Percentiles rank a stretch among this genome's conserved stretches.
Conservation (phyloP, 169 alveolate genomes). For the Pseudocohnilembus persalinus region DNA sequence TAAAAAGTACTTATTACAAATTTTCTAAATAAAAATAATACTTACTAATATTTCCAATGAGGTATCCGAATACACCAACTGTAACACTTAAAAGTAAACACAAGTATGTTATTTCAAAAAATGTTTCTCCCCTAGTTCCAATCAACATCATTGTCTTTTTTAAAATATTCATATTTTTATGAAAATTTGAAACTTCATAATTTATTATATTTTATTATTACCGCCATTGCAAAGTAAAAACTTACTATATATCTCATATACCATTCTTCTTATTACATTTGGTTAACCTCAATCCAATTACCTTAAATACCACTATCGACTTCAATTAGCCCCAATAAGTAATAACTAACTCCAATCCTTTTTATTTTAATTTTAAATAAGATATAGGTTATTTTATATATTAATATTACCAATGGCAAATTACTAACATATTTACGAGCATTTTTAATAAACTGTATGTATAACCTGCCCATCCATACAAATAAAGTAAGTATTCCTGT, state of each 20-base stretch:
- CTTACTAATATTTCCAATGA: neutral
- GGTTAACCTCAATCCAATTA: neutral
- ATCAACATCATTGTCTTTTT: neutral
- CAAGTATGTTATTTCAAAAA: neutral
- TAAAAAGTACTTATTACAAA: no score
- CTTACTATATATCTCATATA: no score
- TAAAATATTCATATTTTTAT: no score
- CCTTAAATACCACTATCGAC: neutral
- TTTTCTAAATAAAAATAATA: no score
- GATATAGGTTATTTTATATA: no score
- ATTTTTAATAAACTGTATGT: neutral
- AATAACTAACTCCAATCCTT: neutral
- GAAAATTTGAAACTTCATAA: no score
- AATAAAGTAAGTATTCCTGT: neutral
- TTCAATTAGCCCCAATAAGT: neutral
- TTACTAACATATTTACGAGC: neutral
- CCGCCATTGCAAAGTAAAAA: neutral
- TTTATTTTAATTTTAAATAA: no score
- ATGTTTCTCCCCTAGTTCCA: neutral
- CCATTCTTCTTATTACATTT: neutral
- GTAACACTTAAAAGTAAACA: neutral
- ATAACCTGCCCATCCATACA: neutral
- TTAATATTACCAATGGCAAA: neutral
- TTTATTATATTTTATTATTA: no score
- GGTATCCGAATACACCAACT: neutral